These are phyloP conservation scores for Emmonsia crescens DNA, from an alignment of 2,329 filamentous ascomycete species.

Conservation along the genomic window DNA sequence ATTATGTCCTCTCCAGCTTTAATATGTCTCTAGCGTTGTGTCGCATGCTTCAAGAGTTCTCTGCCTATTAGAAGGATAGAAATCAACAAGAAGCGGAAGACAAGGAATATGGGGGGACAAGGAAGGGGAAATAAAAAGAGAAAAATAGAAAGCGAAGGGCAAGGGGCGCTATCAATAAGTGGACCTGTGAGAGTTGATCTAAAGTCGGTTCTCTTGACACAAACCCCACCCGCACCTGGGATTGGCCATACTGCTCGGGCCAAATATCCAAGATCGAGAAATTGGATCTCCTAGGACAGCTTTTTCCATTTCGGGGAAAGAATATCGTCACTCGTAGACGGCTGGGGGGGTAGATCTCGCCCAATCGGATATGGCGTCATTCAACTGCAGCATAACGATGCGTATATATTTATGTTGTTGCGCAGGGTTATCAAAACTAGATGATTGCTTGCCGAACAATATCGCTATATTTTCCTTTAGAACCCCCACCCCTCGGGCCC, in stretches of 20 bases:
- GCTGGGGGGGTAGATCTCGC: not conserved
- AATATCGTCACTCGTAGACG: not conserved
- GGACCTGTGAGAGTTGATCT: not conserved
- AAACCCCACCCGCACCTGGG: not conserved
- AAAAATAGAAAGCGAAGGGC: not conserved
- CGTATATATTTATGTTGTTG: no score
- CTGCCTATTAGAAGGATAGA: not conserved
- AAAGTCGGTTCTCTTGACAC: not conserved
- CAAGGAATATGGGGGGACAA: not conserved
- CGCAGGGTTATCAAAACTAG: no score
- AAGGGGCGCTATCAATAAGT: not conserved
- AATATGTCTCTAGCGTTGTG: not conserved
- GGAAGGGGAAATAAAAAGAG: not conserved
- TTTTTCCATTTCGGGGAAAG: not conserved
- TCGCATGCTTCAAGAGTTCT: not conserved
- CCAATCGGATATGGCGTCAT: not conserved
- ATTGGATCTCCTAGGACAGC: not conserved
- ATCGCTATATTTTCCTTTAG: not conserved
- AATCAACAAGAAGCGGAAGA: not conserved
- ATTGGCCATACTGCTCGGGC: not conserved
- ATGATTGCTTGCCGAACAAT: not conserved
- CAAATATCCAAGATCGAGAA: slow-evolving; percentile 1
- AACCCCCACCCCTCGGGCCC: no score
- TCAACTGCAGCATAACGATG: not conserved
- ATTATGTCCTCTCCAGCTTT: not conserved